phyloP scores from a whole-genome alignment of 148 eudicot genomes.

The Cornus florida region DNA sequence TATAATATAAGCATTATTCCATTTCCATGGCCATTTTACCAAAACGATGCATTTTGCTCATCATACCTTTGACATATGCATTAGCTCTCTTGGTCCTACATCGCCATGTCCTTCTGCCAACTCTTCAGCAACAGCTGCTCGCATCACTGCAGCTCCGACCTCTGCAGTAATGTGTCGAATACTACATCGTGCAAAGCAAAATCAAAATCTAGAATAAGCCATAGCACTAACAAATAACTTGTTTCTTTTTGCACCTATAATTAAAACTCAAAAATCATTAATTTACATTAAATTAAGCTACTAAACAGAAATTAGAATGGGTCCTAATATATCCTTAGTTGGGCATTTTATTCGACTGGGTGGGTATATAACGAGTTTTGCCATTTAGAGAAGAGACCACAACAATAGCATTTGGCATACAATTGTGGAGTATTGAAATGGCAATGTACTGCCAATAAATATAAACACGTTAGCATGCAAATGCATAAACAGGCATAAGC shows the following conservation, averaged over 20 bases:
- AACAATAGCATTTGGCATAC: background rate
- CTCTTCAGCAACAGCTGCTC: slow-evolving; percentile 70
- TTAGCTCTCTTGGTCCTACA: slow-evolving; percentile 74
- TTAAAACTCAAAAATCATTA: background rate
- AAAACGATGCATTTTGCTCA: slow-evolving; percentile 2
- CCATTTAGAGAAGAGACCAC: background rate
- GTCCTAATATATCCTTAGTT: background rate
- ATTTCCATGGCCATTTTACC: background rate
- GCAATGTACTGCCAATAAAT: too few species aligned
- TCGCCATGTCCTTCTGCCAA: slow-evolving; percentile 90
- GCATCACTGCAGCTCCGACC: slow-evolving; percentile 86
- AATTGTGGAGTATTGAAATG: too few species aligned
- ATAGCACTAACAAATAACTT: slow-evolving; percentile 1
- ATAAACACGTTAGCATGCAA: too few species aligned
- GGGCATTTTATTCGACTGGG: background rate
- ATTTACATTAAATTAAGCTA: background rate
- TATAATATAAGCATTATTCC: background rate
- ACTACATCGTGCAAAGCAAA: slow-evolving; percentile 31
- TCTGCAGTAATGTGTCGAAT: slow-evolving; percentile 92
- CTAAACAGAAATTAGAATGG: background rate
- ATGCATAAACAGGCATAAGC: too few species aligned
- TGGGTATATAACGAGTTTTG: background rate
- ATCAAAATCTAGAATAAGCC: slow-evolving; percentile 1
- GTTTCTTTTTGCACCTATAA: background rate
- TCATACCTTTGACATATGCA: slow-evolving; percentile 75